Evolutionary conservation across 495 filamentous ascomycete species (phyloP), one percentile per base, ranked within the genome.

Genomic region (Penicillium longicatenatum): DNA sequence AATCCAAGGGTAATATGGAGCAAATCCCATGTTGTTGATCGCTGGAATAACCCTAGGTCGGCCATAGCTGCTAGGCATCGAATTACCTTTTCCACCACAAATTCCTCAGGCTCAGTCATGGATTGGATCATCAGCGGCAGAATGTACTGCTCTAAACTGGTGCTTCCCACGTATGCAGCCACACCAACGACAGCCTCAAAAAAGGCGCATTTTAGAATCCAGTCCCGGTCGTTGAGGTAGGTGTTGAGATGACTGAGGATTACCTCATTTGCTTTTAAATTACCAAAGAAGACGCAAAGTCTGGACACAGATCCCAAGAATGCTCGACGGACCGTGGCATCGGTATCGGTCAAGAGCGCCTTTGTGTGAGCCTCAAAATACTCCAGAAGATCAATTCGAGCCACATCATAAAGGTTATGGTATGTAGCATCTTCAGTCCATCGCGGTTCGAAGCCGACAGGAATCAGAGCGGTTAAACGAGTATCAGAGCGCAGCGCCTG

Each of bases 151-250:
- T 99, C 95, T 51, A 98, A 72, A 54, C 88, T 93, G 14, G 84
- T 87, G 48, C 87, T 89, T 6, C 95, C 95, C 39, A 98, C 79
- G 59, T 96, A 97, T 0, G 90, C 85, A 14, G 92, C 90, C 53
- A 99, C 94, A 10, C 93, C 93, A 19, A 97, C 89, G 19, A 98
- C 93, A 0, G 93, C 90, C 59, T 96, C 91, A 61, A 99, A 96
- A 68, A 98, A 98, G 19, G 95, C 92, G 66, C 91, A 96, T 69
- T 96, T 96, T 21, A 99, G 76, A 69, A 91, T 90, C 95, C 95
- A 99, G 66, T 98, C 93, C 52, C 86, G 84, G 64, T 97, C 95
- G 62, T 99, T 99, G 8, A 99, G 79, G 62, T 99, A 99, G 0
- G 95, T 99, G 67, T 98, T 99, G 21, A 99, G 75, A 69, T 99